Base-by-base conservation (phyloP, 805 yeast species). In the Nakazawaea pomicola region DNA sequence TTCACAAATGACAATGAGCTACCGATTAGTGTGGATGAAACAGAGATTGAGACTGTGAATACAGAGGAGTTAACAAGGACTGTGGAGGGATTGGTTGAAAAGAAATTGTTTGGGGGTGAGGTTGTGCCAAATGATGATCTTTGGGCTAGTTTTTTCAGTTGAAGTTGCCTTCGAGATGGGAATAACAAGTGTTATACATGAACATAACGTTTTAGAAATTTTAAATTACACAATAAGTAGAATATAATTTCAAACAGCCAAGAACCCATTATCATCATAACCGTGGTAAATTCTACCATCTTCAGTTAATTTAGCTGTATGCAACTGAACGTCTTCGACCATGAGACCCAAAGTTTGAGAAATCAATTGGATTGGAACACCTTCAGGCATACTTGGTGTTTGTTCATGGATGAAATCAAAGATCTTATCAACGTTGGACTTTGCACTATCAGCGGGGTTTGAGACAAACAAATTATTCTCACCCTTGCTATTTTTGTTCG, bases 221-320 rank as follows among this genome's bases (percentile, higher is more conserved):
- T 23, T 11, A 23, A 5, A 42, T 41, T 36, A 49, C 34, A 21
- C 46, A 46, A 60, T 49, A 65, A 63, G 45, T 61, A 17, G n/a
- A n/a, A n/a, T n/a, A n/a, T n/a, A n/a, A n/a, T n/a, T n/a, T 54
- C 56, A 74, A 45, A 77, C 70, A 40, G 80, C 76, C 50, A 80
- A 66, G 53, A 59, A 81, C 20, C 76, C 68, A 41, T 70, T 70
- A 45, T 83, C 91, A 52, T 83, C 88, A 46, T 75, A 74, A 11
- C 89, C 87, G 36, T 74, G 70, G 56, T 81, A 84, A 35, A 83
- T 68, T 49, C 69, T 78, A 28, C 90, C 95, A 43, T 72, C 79
- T 33, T 83, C 89, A 10, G 76, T 70, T 50, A 84, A 66, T 17
- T 67, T 65, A 25, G 66, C 67, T 52, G 86, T 76, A 47, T 67